Evolutionary conservation across 495 filamentous ascomycete species (phyloP), one percentile per base, ranked within the genome.

Genomic region (Annulohypoxylon moriforme): DNA sequence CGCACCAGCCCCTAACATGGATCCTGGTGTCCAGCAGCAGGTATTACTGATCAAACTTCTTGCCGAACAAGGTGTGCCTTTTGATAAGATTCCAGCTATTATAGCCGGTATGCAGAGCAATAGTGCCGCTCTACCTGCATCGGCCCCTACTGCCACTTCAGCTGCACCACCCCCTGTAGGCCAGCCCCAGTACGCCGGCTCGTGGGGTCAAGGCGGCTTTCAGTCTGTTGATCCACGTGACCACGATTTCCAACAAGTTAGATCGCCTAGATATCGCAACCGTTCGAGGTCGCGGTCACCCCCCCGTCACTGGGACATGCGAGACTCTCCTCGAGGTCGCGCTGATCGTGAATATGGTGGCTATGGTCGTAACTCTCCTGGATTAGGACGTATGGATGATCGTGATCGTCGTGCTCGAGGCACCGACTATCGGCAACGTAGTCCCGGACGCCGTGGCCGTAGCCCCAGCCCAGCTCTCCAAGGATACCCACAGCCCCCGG

Each of bases 341-440:
- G 59, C 69, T 46, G 69, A 72, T 16, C 69, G 81, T 60, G 80
- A 83, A 6, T 82, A 79, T 40, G 78, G 79, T 50, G 76, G 78
- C 20, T 82, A 81, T 67, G 84, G 80, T 20, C 80, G 82, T 36
- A 75, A 81, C 60, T 82, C 81, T 22, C 89, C 88, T 1, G 89
- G 86, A 44, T 83, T 86, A 38, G 87, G 88, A 57, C 86, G 87
- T 24, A 83, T 85, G 50, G 86, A 87, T 46, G 90, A 90, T 49
- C 81, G 83, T 71, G 87, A 86, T 56, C 85, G 86, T 55, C 79
- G 80, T 38, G 82, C 84, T 56, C 81, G 85, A 49, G 87, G 88
- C 57, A 82, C 85, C 64, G 90, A 92, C 11, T 97, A 94, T 81
- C 92, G 94, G 53, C 93, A 97, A 78, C 92, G 94, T 71, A 96